Percentiles rank a stretch among this genome's conserved stretches.
Conservation (phyloP, 441 rosid genomes). For the Hura crepitans region DNA sequence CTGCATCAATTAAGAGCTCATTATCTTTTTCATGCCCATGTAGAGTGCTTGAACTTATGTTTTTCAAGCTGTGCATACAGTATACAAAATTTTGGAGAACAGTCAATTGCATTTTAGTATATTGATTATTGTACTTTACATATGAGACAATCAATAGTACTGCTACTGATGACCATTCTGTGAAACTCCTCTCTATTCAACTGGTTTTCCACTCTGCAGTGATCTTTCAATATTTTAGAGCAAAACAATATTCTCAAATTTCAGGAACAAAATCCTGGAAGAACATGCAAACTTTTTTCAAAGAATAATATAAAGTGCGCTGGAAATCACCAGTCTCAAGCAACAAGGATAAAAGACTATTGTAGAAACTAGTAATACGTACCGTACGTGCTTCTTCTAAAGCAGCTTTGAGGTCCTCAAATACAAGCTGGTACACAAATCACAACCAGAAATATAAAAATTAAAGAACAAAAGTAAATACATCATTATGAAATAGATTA, state of each 20-base stretch:
- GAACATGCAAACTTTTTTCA: background rate
- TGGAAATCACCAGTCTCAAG: slow-evolving; percentile 9
- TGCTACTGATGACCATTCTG: background rate
- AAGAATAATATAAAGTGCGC: background rate
- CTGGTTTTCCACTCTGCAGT: background rate
- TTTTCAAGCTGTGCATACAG: background rate
- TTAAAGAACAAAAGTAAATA: slow-evolving; percentile 22
- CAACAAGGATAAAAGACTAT: background rate
- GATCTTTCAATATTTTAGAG: background rate
- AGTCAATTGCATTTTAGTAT: background rate
- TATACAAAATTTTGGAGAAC: background rate
- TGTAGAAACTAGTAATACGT: slow-evolving; percentile 27
- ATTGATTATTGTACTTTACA: background rate
- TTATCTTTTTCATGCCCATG: background rate
- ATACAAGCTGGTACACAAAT: slow-evolving; percentile 66
- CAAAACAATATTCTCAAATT: background rate
- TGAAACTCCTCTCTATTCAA: background rate
- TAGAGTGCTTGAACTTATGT: background rate
- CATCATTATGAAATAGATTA: background rate
- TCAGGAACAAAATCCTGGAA: background rate
- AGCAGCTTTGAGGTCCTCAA: slow-evolving; percentile 90
- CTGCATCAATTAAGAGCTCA: background rate
- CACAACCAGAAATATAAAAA: slow-evolving; percentile 24
- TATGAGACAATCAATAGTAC: background rate
- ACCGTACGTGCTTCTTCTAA: slow-evolving; percentile 91